These are phyloP conservation scores for Spathaspora boniae DNA, from an alignment of 805 yeast species.

Conservation along the genomic window DNA sequence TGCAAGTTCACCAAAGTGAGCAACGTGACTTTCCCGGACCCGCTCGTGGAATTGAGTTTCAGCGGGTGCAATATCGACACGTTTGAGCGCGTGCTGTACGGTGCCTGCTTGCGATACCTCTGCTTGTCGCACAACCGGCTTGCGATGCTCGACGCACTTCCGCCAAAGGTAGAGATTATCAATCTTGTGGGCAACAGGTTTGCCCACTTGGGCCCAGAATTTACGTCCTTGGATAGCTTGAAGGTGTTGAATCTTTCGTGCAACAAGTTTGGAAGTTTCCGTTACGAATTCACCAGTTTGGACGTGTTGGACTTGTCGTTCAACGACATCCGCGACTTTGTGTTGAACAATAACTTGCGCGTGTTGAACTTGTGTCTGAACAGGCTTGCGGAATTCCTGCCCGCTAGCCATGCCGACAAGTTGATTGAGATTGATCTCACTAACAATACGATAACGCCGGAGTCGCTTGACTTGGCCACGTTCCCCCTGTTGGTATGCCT, in stretches of 20 bases:
- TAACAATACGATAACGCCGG: conserved; percentile 11
- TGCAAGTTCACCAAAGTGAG: conserved; percentile 11
- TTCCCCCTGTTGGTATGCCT: conserved; percentile 11
- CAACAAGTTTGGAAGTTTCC: conserved; percentile 11
- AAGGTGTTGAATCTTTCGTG: conserved; percentile 11
- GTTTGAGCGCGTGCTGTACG: conserved; percentile 11
- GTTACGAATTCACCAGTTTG: conserved; percentile 6
- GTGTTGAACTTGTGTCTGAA: conserved; percentile 14
- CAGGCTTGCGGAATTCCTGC: conserved; percentile 10
- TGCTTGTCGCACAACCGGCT: conserved; percentile 14
- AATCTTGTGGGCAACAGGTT: conserved; percentile 11
- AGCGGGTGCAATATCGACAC: conserved; percentile 14
- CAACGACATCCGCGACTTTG: conserved; percentile 10
- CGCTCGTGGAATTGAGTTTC: conserved; percentile 15
- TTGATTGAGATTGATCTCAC: conserved; percentile 17
- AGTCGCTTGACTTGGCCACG: conserved; percentile 3
- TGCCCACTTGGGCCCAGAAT: conserved; percentile 6
- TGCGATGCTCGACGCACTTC: conserved; percentile 7
- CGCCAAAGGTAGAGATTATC: conserved; percentile 10
- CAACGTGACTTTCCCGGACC: conserved; percentile 10
- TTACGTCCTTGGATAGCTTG: conserved; percentile 8
- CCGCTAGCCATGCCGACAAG: conserved; percentile 10
- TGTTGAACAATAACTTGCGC: conserved; percentile 8
- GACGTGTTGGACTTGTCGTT: conserved; percentile 14
- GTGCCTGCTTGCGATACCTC: conserved; percentile 9